phyloP scores from a whole-genome alignment of 805 yeast genomes.

The Candida corydali region DNA sequence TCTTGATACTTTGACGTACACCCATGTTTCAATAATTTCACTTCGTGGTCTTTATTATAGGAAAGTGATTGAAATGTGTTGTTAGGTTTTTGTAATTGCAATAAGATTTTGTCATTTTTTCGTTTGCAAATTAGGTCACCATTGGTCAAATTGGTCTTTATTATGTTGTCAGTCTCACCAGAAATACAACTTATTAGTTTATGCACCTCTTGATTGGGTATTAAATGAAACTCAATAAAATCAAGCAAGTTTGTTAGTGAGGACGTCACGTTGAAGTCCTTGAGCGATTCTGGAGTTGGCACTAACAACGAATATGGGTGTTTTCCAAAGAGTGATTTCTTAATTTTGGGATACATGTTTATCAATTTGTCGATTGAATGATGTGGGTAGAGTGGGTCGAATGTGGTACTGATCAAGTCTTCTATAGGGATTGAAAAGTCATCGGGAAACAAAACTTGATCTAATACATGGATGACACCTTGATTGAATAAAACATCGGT shows the following conservation, averaged over 20 bases:
- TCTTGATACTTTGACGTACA: conserved; percentile 38
- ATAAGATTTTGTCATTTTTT: conserved; percentile 29
- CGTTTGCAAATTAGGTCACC: conserved; percentile 37
- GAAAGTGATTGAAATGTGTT: conserved; percentile 12
- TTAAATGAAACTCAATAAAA: conserved; percentile 63
- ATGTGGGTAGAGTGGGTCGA: conserved; percentile 25
- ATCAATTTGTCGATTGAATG: conserved; percentile 44
- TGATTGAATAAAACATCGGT: conserved; percentile 72
- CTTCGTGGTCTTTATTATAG: conserved; percentile 52
- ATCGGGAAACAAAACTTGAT: conserved; percentile 53
- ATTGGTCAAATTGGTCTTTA: conserved; percentile 40
- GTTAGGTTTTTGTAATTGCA: conserved; percentile 19
- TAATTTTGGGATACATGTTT: conserved; percentile 36
- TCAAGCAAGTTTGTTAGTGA: conserved; percentile 42
- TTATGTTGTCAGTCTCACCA: conserved; percentile 18
- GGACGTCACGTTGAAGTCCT: conserved; percentile 45
- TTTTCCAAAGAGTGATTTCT: conserved; percentile 31
- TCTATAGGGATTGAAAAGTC: conserved; percentile 47
- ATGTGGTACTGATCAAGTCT: conserved; percentile 56
- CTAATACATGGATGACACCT: conserved; percentile 79
- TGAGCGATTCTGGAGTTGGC: conserved; percentile 60
- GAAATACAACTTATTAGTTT: conserved; percentile 46
- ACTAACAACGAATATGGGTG: conserved; percentile 56
- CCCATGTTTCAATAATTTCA: conserved; percentile 57
- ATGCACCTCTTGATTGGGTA: conserved; percentile 53